A percentile compares a stretch with the other conserved stretches of the same genome.
Conservation (phyloP, 371 early-diverging fungal genomes). For the Entomophthora muscae region DNA sequence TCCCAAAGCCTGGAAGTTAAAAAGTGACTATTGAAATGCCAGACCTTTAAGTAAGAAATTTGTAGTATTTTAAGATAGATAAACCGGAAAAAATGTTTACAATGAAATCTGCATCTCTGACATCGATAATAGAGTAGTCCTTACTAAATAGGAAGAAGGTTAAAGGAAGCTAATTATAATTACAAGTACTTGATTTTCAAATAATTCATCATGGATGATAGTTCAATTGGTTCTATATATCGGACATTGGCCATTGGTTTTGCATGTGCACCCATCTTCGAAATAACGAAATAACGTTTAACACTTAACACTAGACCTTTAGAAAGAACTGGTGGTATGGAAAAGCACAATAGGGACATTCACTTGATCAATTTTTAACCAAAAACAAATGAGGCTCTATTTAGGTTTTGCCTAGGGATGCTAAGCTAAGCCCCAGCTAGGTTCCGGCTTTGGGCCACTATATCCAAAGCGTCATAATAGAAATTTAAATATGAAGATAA, state of each 20-base stretch:
- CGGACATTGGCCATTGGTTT: neutral
- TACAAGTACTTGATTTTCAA: conserved; percentile 8
- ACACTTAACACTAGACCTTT: no score
- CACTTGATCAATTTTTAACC: no score
- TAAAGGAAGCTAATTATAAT: neutral
- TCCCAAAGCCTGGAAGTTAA: no score
- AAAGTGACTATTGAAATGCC: neutral
- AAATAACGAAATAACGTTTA: no score
- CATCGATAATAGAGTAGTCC: conserved; percentile 68
- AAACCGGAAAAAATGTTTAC: conserved; percentile 16
- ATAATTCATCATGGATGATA: conserved; percentile 28
- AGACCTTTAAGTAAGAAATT: neutral
- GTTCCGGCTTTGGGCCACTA: no score
- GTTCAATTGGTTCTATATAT: conserved; percentile 15
- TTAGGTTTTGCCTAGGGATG: no score
- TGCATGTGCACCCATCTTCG: neutral
- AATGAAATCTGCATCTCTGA: conserved; percentile 52
- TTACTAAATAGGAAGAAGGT: conserved; percentile 9
- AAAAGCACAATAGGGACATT: no score
- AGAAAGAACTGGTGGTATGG: no score
- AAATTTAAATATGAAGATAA: no score
- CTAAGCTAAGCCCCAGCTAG: no score
- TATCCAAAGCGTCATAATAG: no score
- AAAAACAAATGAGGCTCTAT: no score
- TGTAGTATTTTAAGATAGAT: neutral